Conservation (phyloP, 2,329 filamentous ascomycete genomes). For the Verticillium albo-atrum region DNA sequence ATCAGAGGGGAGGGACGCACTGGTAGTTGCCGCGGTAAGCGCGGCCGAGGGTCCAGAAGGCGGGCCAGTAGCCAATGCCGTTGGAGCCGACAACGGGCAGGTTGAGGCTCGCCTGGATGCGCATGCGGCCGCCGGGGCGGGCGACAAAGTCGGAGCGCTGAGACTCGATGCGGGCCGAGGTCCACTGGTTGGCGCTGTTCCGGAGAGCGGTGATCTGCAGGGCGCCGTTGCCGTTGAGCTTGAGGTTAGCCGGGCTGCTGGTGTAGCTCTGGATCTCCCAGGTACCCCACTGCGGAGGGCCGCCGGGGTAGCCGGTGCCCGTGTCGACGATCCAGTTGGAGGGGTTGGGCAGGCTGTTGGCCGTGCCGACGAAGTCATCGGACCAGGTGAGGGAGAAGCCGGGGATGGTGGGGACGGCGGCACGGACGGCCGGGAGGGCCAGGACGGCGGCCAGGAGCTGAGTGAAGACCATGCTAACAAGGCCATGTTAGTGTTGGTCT, state of each 20-base stretch:
- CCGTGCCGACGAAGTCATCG: slow-evolving; percentile 29
- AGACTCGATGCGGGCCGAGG: slow-evolving; percentile 38
- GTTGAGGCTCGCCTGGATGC: slow-evolving; percentile 32
- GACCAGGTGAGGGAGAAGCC: slow-evolving; percentile 16
- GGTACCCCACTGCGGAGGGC: slow-evolving; percentile 42
- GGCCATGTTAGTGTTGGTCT: not conserved
- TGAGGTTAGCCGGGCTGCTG: slow-evolving; percentile 32
- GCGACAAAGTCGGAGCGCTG: slow-evolving; percentile 28
- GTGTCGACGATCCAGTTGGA: slow-evolving; percentile 38
- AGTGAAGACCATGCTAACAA: not conserved
- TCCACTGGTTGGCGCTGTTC: slow-evolving; percentile 32
- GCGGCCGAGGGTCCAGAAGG: slow-evolving; percentile 40
- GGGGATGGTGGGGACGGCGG: slow-evolving; percentile 10
- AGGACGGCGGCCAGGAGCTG: slow-evolving; percentile 1
- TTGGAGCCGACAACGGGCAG: slow-evolving; percentile 34
- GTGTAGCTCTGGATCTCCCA: slow-evolving; percentile 44
- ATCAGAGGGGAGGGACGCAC: not conserved
- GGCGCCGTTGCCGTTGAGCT: slow-evolving; percentile 43
- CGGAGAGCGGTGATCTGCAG: slow-evolving; percentile 39
- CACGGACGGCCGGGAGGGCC: slow-evolving; percentile 4
- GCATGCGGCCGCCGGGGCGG: slow-evolving; percentile 25
- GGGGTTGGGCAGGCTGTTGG: slow-evolving; percentile 26
- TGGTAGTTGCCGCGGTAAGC: slow-evolving; percentile 30
- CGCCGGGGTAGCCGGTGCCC: slow-evolving; percentile 42
- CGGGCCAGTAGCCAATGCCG: slow-evolving; percentile 36